Evolutionary conservation across 371 early-diverging fungal genomes (phyloP).

Genomic region (Circinella minor): DNA sequence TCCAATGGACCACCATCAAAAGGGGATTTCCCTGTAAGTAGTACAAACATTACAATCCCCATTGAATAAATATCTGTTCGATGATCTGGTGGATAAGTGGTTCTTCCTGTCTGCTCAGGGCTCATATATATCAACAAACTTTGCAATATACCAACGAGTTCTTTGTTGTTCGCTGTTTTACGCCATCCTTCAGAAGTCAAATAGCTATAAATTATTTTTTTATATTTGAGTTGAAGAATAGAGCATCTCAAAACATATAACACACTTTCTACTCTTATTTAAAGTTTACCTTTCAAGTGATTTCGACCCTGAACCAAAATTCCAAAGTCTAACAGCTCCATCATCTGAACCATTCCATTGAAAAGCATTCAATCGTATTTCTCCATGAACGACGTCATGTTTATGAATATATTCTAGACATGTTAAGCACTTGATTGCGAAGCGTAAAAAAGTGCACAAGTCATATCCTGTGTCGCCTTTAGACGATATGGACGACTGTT

Average conservation of each 20-base stretch:
- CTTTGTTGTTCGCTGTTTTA: conserved; percentile 39
- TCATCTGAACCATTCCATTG: conserved; percentile 45
- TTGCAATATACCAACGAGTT: conserved; percentile 21
- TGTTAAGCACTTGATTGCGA: conserved; percentile 49
- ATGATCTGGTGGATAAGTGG: conserved; percentile 59
- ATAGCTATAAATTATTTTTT: conserved; percentile 12
- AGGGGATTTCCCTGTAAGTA: conserved; percentile 57
- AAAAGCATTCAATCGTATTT: conserved; percentile 43
- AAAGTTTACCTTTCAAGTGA: conserved; percentile 33
- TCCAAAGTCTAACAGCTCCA: conserved; percentile 40
- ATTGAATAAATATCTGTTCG: conserved; percentile 62
- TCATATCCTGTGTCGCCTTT: conserved; percentile 22
- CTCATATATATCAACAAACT: conserved; percentile 41
- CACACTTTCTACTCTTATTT: too few species aligned
- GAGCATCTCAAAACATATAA: too few species aligned
- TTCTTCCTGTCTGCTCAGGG: conserved; percentile 61
- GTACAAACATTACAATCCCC: conserved; percentile 56
- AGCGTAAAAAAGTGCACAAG: conserved; percentile 44
- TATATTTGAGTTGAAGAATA: conserved; percentile 2
- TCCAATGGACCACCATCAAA: conserved; percentile 61
- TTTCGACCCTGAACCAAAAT: conserved; percentile 42
- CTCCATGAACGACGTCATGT: conserved; percentile 45
- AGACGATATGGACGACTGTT: neutral
- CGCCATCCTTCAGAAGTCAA: conserved; percentile 51
- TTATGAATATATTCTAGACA: conserved; percentile 52